A percentile compares a stretch with the other conserved stretches of the same genome.
Conservation (phyloP, 495 filamentous ascomycete genomes). For the Annulohypoxylon moriforme region DNA sequence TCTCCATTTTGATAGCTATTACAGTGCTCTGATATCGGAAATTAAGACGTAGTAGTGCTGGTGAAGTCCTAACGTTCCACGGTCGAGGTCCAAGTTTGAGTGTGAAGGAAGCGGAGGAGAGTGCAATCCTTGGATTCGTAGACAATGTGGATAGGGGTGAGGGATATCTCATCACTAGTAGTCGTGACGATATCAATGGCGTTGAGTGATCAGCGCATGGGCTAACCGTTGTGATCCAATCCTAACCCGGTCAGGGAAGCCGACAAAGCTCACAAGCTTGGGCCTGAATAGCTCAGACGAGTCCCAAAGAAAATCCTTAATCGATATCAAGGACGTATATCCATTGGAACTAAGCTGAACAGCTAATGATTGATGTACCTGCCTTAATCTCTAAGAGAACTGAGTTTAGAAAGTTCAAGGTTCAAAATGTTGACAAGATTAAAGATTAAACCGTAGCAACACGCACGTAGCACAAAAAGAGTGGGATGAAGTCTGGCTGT, state of each 20-base stretch:
- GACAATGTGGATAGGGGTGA: slow-evolving; percentile 26
- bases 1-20: slow-evolving; percentile 74
- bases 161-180: slow-evolving; percentile 38
- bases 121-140: slow-evolving; percentile 27
- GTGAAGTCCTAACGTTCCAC: slow-evolving; percentile 18
- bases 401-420: background rate
- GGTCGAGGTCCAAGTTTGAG: slow-evolving; percentile 23
- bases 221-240: slow-evolving; percentile 1
- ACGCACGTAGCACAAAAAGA: slow-evolving; percentile 9
- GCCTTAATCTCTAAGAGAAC: background rate
- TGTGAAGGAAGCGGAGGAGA: slow-evolving; percentile 19
- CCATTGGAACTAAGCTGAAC: slow-evolving; percentile 3
- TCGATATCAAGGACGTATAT: background rate
- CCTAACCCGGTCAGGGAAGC: background rate
- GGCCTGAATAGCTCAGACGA: background rate
- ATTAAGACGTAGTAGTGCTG: slow-evolving; percentile 1
- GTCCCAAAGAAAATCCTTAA: background rate
- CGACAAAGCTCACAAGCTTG: background rate
- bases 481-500: slow-evolving; percentile 23
- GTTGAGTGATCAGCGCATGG: slow-evolving; percentile 8
- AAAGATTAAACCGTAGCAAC: background rate
- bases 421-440: slow-evolving; percentile 14
- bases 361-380: background rate
- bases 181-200: background rate
- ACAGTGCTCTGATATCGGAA: slow-evolving; percentile 40